Evolutionary conservation across 768 basidiomycete species (phyloP).

Genomic region (Russula virescens): DNA sequence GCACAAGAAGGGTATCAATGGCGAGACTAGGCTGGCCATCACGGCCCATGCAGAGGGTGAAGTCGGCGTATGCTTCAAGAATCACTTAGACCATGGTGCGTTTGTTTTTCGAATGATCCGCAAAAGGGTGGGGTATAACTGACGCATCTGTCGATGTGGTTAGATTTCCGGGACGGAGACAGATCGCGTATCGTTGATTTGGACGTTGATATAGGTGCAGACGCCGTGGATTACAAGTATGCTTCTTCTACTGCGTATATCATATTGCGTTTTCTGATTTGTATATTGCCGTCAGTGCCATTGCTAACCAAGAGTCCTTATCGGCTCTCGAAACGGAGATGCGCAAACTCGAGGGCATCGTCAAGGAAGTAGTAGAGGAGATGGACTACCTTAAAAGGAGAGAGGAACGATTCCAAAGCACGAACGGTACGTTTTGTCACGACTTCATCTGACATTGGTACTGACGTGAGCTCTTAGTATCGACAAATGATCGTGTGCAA

Average conservation of each 20-base stretch:
- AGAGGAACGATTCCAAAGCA: slow-evolving; percentile 83
- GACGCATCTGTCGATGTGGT: neutral
- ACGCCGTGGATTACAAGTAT: slow-evolving; percentile 98
- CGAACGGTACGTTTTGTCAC: slow-evolving; percentile 65
- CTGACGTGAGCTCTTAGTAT: slow-evolving; percentile 46
- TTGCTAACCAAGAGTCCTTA: slow-evolving; percentile 96
- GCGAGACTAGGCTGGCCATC: slow-evolving; percentile 87
- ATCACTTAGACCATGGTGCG: slow-evolving; percentile 69
- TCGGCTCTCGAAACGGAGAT: slow-evolving; percentile 96
- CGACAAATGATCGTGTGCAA: slow-evolving; percentile 87
- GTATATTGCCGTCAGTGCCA: slow-evolving; percentile 56
- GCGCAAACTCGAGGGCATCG: slow-evolving; percentile 92
- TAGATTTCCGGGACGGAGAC: slow-evolving; percentile 38
- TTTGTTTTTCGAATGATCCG: slow-evolving; percentile 19
- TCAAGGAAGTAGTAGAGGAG: slow-evolving; percentile 93
- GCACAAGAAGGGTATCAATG: slow-evolving; percentile 81
- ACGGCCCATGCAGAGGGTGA: slow-evolving; percentile 93
- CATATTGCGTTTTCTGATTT: slow-evolving; percentile 2
- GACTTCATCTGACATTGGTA: neutral
- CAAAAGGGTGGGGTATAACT: neutral
- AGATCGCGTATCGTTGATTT: slow-evolving; percentile 75
- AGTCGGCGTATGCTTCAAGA: slow-evolving; percentile 92
- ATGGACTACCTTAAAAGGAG: slow-evolving; percentile 84
- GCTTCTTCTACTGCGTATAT: slow-evolving; percentile 28
- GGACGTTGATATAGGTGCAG: slow-evolving; percentile 96